Percentiles rank a stretch among this genome's conserved stretches.
Evolutionary conservation across 2,329 filamentous ascomycete genomes (phyloP).

Genomic region (Endocalyx cinctus): DNA sequence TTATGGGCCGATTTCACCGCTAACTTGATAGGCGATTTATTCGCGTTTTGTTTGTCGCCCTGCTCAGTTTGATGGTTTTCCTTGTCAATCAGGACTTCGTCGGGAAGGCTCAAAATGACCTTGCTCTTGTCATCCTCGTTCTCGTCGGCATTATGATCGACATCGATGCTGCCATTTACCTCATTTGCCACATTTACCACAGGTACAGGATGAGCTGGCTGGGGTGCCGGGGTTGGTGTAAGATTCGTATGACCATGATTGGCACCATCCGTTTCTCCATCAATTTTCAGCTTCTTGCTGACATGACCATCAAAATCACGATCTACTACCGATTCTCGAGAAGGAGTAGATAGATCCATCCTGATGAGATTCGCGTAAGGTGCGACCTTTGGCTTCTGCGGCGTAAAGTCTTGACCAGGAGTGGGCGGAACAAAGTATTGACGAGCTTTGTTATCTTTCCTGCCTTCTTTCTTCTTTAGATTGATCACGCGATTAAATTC

Average conservation of each 20-base stretch:
- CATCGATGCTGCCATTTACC: too few relatives aligned
- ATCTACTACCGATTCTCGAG: conserved; percentile 8
- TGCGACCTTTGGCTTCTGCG: conserved; percentile 42
- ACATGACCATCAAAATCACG: conserved; percentile 19
- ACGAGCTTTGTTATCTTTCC: conserved; percentile 45
- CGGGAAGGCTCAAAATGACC: too few relatives aligned
- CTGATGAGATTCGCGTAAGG: conserved; percentile 45
- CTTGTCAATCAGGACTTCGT: too few relatives aligned
- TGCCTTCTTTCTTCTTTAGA: conserved; percentile 53
- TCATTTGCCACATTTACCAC: too few relatives aligned
- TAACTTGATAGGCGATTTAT: conserved; percentile 16
- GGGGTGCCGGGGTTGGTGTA: too few relatives aligned
- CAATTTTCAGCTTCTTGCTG: conserved; percentile 25
- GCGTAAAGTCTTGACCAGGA: conserved; percentile 37
- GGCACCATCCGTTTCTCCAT: conserved; percentile 11
- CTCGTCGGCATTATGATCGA: too few relatives aligned
- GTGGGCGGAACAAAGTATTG: conserved; percentile 50
- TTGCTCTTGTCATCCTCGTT: too few relatives aligned
- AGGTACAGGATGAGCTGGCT: too few relatives aligned
- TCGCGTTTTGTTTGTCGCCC: too few relatives aligned
- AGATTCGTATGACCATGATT: too few relatives aligned
- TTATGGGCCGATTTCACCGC: conserved; percentile 10
- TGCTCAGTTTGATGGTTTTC: too few relatives aligned
- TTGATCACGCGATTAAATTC: conserved; percentile 48
- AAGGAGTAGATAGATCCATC: conserved; percentile 30